These are phyloP conservation scores for Harrya chromipes DNA, from an alignment of 768 basidiomycete species.

Conservation along the genomic window DNA sequence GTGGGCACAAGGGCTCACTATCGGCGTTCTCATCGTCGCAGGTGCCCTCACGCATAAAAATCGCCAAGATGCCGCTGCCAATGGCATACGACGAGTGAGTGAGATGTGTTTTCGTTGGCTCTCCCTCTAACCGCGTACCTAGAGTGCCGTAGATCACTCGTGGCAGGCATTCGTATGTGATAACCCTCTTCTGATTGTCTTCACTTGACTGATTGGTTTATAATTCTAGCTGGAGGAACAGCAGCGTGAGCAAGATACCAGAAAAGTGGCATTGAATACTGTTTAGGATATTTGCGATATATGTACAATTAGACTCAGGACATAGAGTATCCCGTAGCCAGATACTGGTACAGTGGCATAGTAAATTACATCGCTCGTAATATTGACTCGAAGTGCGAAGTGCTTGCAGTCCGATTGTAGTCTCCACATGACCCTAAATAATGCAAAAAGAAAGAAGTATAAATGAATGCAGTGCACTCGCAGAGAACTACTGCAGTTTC, in stretches of 20 bases:
- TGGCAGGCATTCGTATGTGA: constrained; percentile 28
- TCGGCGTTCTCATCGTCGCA: constrained; percentile 68
- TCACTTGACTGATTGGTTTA: background rate
- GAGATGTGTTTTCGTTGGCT: too few species aligned
- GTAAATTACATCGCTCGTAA: background rate
- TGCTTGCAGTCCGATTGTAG: background rate
- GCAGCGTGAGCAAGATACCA: constrained; percentile 21
- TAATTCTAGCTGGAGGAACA: constrained; percentile 27
- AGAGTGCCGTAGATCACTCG: constrained; percentile 27
- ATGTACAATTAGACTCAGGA: background rate
- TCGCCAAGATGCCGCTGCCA: constrained; percentile 37
- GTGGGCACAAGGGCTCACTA: constrained; percentile 84
- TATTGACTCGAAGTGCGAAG: background rate
- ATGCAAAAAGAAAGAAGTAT: background rate
- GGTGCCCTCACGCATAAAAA: constrained; percentile 60
- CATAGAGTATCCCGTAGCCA: background rate
- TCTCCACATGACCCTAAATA: background rate
- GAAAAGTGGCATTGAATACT: constrained; percentile 11
- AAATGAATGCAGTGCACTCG: background rate
- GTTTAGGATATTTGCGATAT: background rate
- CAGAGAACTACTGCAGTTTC: background rate
- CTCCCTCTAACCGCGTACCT: background rate
- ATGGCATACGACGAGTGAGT: constrained; percentile 22
- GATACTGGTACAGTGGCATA: background rate
- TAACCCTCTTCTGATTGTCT: background rate